Evolutionary conservation across 1,139 yeast species (phyloP), one percentile per base, ranked within the genome.

Genomic region (Yamadazyma kanchanaburiensis): DNA sequence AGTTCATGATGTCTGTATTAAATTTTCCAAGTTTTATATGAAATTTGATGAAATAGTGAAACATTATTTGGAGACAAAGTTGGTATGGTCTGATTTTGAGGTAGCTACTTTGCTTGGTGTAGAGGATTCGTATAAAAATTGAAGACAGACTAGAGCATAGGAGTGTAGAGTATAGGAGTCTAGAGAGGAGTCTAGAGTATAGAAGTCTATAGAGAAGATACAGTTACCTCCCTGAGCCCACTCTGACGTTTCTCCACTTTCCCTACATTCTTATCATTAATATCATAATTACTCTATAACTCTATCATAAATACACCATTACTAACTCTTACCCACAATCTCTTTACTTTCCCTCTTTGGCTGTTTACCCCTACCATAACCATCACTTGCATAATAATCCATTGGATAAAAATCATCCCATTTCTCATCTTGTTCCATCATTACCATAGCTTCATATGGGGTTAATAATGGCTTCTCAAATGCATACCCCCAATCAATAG

Each of bases 401-500:
- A 91, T 91, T 5, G 97, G 97, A 53, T 91, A 91, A 4, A 66
- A 65, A 15, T 71, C 72, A 25, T 59, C 65, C 77, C 95, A 87
- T 60, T 71, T 74, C 24, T 65, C 62, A 48, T 88, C 96, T 32
- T 78, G 69, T 7, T 76, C 82, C 46, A 91, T 57, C 70, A 88
- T 74, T 4, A 89, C 95, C 88, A 86, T 88, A 0, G 96, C 89
- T 51, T 91, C 99, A 53, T 94, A 91, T 0, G 99, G 98, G 0
- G 98, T 89, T 34, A 91, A 60, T 26, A 91, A 64, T 0, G 99
- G 99, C 51, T 84, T 85, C 35, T 80, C 78, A 51, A 91, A 91
- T 0, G 98, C 98, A 53, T 94, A 91, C 1, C 99, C 99, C 99
- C 99, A 91, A 55, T 91, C 99, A 25, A 91, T 91, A 2, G 96